A percentile compares a stretch with the other conserved stretches of the same genome.
phyloP scores from a whole-genome alignment of 768 basidiomycete genomes.

The Lactarius sanguifluus region DNA sequence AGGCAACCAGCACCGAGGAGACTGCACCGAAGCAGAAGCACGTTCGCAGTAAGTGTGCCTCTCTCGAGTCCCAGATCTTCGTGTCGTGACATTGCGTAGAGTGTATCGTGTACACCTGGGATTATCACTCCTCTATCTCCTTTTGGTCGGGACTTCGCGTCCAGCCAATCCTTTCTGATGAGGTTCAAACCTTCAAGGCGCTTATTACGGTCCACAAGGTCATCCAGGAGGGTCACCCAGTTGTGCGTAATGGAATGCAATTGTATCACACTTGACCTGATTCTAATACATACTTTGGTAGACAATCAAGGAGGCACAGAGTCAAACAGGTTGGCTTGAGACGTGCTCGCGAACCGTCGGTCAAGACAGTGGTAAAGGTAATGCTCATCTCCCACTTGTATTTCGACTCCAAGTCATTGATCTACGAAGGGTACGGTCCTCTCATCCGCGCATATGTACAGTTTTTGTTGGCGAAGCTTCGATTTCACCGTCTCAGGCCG shows the following conservation, averaged over 20 bases:
- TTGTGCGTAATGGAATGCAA: constrained; percentile 52
- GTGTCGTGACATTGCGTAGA: constrained; percentile 50
- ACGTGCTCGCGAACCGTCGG: constrained; percentile 92
- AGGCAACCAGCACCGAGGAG: constrained; percentile 94
- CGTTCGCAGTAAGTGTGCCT: constrained; percentile 77
- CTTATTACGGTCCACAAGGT: constrained; percentile 98
- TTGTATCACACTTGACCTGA: constrained; percentile 9
- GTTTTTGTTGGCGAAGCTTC: constrained; percentile 91
- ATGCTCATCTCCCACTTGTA: background rate
- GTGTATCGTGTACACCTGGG: constrained; percentile 99
- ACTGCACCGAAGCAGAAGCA: constrained; percentile 99
- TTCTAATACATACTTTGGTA: constrained; percentile 37
- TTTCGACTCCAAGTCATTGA: constrained; percentile 2
- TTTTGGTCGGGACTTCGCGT: constrained; percentile 98
- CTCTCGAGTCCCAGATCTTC: background rate
- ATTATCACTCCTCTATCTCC: constrained; percentile 95
- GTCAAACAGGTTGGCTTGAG: constrained; percentile 97
- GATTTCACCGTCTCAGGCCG: constrained; percentile 92
- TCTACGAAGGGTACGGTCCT: constrained; percentile 74
- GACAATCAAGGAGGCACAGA: constrained; percentile 96
- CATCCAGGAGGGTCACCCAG: constrained; percentile 94
- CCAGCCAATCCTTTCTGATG: constrained; percentile 94
- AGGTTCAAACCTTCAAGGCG: constrained; percentile 97
- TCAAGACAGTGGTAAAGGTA: constrained; percentile 75
- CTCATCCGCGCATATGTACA: constrained; percentile 95